Conservation (phyloP, 345 rosid species). For the Eucalyptus cloeziana region DNA sequence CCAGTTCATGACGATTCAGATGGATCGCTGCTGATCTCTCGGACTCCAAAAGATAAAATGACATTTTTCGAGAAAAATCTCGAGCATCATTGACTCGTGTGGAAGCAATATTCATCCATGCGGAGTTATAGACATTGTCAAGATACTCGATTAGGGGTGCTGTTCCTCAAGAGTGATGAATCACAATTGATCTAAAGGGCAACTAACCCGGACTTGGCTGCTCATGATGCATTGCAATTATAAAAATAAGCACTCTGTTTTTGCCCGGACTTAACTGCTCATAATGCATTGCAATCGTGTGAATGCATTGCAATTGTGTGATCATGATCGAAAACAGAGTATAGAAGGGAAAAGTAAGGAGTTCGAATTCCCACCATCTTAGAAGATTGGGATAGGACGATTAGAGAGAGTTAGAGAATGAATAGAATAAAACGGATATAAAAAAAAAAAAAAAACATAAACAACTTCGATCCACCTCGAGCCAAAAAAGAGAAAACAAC, state of each 20-base stretch:
- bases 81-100: neutral
- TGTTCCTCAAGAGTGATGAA: neutral
- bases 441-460: too few relatives aligned
- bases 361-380: fast-evolving
- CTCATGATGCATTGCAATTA: neutral
- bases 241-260: neutral
- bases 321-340: too few relatives aligned
- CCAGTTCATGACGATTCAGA: neutral
- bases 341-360: fast-evolving
- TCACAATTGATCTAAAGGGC: neutral
- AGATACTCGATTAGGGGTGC: neutral
- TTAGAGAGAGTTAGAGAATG: too few relatives aligned
- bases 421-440: fast-evolving
- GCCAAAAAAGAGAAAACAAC: neutral
- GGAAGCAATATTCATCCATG: neutral
- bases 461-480: neutral
- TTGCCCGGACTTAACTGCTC: neutral
- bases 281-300: neutral
- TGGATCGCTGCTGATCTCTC: neutral
- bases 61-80: neutral
- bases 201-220: neutral
- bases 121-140: neutral
- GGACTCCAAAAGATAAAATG: neutral
- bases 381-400: fast-evolving
- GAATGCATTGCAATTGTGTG: neutral